Base-by-base conservation (phyloP, 306 rosid species). In the Sechiopsis laciniata region DNA sequence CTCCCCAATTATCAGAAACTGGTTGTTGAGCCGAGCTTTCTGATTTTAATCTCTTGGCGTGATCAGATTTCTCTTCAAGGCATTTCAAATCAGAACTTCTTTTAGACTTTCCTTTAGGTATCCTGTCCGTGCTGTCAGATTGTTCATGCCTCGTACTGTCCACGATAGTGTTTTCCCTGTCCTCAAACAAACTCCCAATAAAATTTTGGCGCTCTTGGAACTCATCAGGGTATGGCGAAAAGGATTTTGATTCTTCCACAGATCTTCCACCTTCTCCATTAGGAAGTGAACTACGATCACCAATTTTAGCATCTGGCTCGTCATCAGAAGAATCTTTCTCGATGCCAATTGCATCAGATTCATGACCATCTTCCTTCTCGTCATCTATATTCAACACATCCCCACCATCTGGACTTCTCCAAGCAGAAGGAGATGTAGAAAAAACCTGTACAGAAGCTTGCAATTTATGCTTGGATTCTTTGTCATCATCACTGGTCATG, bases 401-500 rank as follows among this genome's bases (percentile, higher is more conserved):
- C 75, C 71, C 79, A 76, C 79, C 86, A 77, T 85, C 89, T 76
- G 88, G 86, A 80, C 86, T 78, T 83, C 66, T 83, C 78, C 82
- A 82, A 29, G 84, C 19, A 37, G 37, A 32, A 32, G 82, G 86
- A 12, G 85, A 78, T 26, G 73, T 65, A 71, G 90, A 75, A 50
- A 83, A 68, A 79, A 74, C 84, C 53, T 55, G 86, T 78, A 83
- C 87, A 53, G 86, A 68, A 78, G 79, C 80, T 82, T 83, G 95
- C 69, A 72, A 63, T 80, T 85, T 83, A 77, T 29, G 78, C 78
- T 89, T 87, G 63, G 91, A 78, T 80, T 88, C 96, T 74, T 89
- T 91, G 61, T 95, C 99, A 88, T 95, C 99, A 72, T 91, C 96
- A 80, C 98, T 90, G n/a, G 92, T 87, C 96, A 95, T 84, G 70